Evolutionary conservation across 768 basidiomycete genomes (phyloP).

Genomic region (Panus rudis): DNA sequence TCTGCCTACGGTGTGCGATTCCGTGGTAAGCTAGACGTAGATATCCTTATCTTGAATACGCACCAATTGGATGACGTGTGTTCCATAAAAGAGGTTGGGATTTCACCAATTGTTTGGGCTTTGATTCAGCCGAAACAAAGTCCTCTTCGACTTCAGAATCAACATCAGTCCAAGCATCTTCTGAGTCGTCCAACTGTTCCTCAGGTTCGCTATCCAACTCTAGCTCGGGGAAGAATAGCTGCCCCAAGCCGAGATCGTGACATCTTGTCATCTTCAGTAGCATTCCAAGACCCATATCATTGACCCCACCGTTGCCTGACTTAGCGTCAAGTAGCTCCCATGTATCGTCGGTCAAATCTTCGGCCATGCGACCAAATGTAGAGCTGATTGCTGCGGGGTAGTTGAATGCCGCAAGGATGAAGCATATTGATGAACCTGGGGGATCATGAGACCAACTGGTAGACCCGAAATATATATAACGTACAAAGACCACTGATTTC

Average conservation of each 20-base stretch:
- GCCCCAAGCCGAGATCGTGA: conserved; percentile 65
- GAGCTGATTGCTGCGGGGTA: conserved; percentile 57
- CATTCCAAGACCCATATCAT: conserved; percentile 46
- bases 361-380: conserved; percentile 61
- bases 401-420: conserved; percentile 62
- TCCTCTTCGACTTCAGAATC: no score
- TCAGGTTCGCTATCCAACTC: no score
- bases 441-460: not conserved
- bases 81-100: no score
- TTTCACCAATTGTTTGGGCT: no score
- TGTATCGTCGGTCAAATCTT: conserved; percentile 60
- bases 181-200: no score
- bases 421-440: conserved; percentile 73
- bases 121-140: no score
- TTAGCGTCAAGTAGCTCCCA: conserved; percentile 53
- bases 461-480: conserved; percentile 20
- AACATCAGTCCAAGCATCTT: no score
- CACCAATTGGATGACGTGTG: no score
- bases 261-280: conserved; percentile 72
- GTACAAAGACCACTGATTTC: conserved; percentile 71
- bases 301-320: conserved; percentile 25
- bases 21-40: no score
- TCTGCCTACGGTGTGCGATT: no score
- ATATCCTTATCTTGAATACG: no score
- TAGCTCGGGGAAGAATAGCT: conserved; percentile 36